Evolutionary conservation across 169 alveolate species (phyloP).

Genomic region (Eimeria praecox): DNA sequence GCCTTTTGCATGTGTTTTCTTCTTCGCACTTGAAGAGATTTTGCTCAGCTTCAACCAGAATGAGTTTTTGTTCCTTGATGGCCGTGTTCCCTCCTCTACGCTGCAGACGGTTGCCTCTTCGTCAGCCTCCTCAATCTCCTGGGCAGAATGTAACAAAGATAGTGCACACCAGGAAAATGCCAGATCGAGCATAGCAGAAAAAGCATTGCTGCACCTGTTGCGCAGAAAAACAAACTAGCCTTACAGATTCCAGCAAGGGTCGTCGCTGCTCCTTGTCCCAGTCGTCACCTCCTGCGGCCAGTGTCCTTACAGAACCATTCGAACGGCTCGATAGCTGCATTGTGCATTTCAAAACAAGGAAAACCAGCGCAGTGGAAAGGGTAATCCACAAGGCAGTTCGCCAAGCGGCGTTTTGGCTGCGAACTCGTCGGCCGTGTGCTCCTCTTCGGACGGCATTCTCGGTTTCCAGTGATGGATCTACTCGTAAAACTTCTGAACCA

Average conservation of each 20-base stretch:
- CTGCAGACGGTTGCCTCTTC: too few species aligned
- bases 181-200: too few species aligned
- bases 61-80: background rate
- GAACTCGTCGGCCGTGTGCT: background rate
- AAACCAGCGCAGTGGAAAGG: background rate
- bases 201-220: background rate
- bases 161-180: background rate
- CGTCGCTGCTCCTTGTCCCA: background rate
- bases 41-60: background rate
- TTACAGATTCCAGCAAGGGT: background rate
- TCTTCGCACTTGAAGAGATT: background rate
- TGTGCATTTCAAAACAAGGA: constrained; percentile 2
- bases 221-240: background rate
- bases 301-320: background rate
- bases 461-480: background rate
- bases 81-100: too few species aligned
- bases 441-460: background rate
- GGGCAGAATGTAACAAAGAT: background rate
- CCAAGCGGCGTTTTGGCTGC: background rate
- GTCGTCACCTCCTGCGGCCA: background rate
- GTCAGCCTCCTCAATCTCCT: background rate
- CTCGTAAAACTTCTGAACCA: background rate
- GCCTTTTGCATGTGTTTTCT: background rate
- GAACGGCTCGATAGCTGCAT: background rate
- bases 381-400: background rate